Evolutionary conservation across 495 filamentous ascomycete species (phyloP), one percentile per base, ranked within the genome.

Genomic region (Penicillium diatomitis): DNA sequence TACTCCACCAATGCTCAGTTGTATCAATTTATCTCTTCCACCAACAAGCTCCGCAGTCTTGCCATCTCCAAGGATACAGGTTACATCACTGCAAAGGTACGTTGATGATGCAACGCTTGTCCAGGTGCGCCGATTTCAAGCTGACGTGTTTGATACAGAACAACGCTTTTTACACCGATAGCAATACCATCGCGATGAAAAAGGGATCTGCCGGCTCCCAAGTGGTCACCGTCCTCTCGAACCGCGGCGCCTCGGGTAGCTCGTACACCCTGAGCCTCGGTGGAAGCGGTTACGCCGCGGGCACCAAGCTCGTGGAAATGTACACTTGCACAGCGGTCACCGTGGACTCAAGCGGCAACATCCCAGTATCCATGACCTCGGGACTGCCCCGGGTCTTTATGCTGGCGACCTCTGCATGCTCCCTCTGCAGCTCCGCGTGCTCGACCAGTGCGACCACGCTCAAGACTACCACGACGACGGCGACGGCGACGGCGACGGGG

Each of bases 11-110:
- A 54, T 1, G 64, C 77, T 0, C 65, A 81, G 31, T 68, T 90
- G 1, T 90, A 88, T 72, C 61, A 61, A 3, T 78, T 71, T 49
- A 79, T 86, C 42, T 60, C 75, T 0, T 64, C 62, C 1, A 65
- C 84, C 8, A 87, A 87, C 67, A 66, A 72, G 48, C 73, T 86
- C 51, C 75, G 84, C 2, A 78, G 69, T 35, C 67, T 69, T 0
- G 82, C 79, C 5, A 72, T 83, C 40, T 53, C 57, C 20, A 57
- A 67, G 12, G 74, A 80, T 38, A 44, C 47, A 3, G 48, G 40
- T 8, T 85, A 81, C 47, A 50, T 81, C 5, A 71, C 67, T 0
- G 79, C 76, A 45, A 51, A 62, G 52, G 67, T 67, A 51, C 5
- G 38, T 34, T 20, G 39, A 20, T 20, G 5, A 0, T 34, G 9